A percentile compares a stretch with the other conserved stretches of the same genome.
phyloP scores from a whole-genome alignment of 805 yeast genomes.

The Danielia oregonensis region DNA sequence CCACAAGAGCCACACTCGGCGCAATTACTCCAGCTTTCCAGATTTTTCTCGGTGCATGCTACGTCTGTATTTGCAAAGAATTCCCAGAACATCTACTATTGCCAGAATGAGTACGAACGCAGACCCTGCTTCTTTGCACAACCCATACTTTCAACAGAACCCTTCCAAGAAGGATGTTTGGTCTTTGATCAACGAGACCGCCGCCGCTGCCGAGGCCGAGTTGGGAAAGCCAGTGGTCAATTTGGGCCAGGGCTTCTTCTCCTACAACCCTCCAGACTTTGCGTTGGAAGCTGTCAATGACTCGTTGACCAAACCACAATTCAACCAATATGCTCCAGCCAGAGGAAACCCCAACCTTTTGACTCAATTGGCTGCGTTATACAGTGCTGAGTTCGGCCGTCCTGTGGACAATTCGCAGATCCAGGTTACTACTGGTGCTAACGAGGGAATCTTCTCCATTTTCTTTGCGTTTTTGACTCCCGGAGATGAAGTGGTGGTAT shows the following conservation, averaged over 20 bases:
- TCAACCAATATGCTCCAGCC: slow-evolving; percentile 92
- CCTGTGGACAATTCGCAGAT: slow-evolving; percentile 57
- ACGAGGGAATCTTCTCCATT: slow-evolving; percentile 86
- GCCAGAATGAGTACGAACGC: slow-evolving; percentile 1
- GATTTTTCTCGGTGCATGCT: slow-evolving; percentile 1
- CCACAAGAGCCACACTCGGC: no score
- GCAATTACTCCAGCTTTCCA: no score
- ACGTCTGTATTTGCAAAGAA: slow-evolving; percentile 1
- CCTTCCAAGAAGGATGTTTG: slow-evolving; percentile 85
- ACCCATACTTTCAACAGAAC: slow-evolving; percentile 58
- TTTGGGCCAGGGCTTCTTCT: slow-evolving; percentile 96
- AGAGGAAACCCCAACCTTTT: slow-evolving; percentile 79
- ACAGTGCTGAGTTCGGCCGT: slow-evolving; percentile 63
- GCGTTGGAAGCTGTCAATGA: slow-evolving; percentile 77
- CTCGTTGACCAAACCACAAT: slow-evolving; percentile 68
- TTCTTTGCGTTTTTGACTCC: slow-evolving; percentile 79
- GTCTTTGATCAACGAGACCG: slow-evolving; percentile 93
- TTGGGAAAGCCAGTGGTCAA: slow-evolving; percentile 78
- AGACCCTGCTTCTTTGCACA: slow-evolving; percentile 36
- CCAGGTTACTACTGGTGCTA: slow-evolving; percentile 92
- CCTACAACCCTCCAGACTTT: slow-evolving; percentile 93
- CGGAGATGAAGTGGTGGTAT: slow-evolving; percentile 94
- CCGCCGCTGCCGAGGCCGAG: slow-evolving; percentile 71
- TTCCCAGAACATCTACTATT: neutral
- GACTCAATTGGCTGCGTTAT: slow-evolving; percentile 64